Percentiles rank a stretch among this genome's conserved stretches.
Evolutionary conservation across 352 stramenopile species (phyloP).

Genomic region (Thalassiosira sp.): DNA sequence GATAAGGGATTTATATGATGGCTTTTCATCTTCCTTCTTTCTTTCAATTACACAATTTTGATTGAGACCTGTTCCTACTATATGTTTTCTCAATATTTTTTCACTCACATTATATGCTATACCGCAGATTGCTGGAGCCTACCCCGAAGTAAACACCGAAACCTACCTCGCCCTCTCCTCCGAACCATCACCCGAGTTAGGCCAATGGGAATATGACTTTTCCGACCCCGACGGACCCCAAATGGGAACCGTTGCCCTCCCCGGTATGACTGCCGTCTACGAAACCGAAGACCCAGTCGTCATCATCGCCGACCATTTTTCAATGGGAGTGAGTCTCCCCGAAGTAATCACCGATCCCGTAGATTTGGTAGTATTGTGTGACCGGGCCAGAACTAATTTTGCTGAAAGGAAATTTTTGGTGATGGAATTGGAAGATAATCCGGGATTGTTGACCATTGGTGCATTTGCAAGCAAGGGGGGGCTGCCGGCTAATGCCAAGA

Average conservation of each 20-base stretch:
- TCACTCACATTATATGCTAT: neutral
- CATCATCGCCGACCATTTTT: slow-evolving; percentile 75
- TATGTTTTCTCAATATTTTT: neutral
- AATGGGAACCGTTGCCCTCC: slow-evolving; percentile 73
- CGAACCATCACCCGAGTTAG: slow-evolving; percentile 56
- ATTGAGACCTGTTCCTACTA: neutral
- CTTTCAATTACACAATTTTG: too few species aligned
- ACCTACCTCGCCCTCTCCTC: slow-evolving; percentile 66
- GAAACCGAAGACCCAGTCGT: slow-evolving; percentile 70
- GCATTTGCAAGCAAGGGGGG: slow-evolving; percentile 61
- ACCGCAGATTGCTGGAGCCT: slow-evolving; percentile 74
- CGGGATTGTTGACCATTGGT: slow-evolving; percentile 56
- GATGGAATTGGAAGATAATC: slow-evolving; percentile 46
- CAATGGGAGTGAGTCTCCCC: slow-evolving; percentile 61
- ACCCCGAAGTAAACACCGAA: slow-evolving; percentile 67
- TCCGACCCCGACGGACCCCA: slow-evolving; percentile 77
- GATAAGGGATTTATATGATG: slow-evolving; percentile 61
- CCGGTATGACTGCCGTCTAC: slow-evolving; percentile 59
- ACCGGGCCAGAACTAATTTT: slow-evolving; percentile 64
- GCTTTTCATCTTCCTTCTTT: slow-evolving; percentile 12
- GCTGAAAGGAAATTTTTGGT: slow-evolving; percentile 78
- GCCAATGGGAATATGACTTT: slow-evolving; percentile 83
- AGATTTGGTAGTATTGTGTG: slow-evolving; percentile 75
- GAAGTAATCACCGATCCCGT: slow-evolving; percentile 64
- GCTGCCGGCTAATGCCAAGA: slow-evolving; percentile 57